Evolutionary conservation across 2,329 filamentous ascomycete species (phyloP), one percentile per base, ranked within the genome.

Genomic region (Coniella lustricola): DNA sequence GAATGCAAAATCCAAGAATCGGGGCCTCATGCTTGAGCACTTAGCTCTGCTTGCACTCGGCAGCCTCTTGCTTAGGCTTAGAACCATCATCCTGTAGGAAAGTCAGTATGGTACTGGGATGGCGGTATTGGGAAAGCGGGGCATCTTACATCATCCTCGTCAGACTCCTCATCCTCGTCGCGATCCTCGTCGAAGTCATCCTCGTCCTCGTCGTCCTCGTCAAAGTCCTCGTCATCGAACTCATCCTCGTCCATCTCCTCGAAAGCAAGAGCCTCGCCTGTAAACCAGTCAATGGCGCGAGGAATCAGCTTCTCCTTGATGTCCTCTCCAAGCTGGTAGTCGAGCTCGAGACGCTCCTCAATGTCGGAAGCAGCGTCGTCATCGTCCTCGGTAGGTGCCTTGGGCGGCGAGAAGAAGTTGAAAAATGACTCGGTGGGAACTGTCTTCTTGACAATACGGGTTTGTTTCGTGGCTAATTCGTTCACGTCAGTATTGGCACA

Each of bases 251-350:
- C 86, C 53, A 95, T 70, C 67, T 96, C 91, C 76, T 98, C 93
- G 60, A 89, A 98, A 60, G 93, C 90, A 55, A 98, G 83, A 58
- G 93, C 93, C 73, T 98, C 93, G 50, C 93, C 93, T 46, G 93
- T 98, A 69, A 98, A 98, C 93, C 93, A 98, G 72, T 98, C 93
- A 61, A 98, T 93, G 50, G 94, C 93, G 59, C 91, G 90, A 56
- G 93, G 93, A 59, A 98, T 98, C 57, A 98, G 80, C 76, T 98
- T 98, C 80, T 98, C 93, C 76, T 98, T 98, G 74, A 98, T 96
- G 65, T 98, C 93, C 75, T 98, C 93, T 57, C 93, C 93, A 38
- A 98, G 83, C 73, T 97, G 91, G 70, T 97, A 98, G 72, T 98
- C 93, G 45, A 98, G 84, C 75, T 98, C 93, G 49, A 98, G 81